phyloP scores from a whole-genome alignment of 345 rosid genomes.

The Salix brachista region DNA sequence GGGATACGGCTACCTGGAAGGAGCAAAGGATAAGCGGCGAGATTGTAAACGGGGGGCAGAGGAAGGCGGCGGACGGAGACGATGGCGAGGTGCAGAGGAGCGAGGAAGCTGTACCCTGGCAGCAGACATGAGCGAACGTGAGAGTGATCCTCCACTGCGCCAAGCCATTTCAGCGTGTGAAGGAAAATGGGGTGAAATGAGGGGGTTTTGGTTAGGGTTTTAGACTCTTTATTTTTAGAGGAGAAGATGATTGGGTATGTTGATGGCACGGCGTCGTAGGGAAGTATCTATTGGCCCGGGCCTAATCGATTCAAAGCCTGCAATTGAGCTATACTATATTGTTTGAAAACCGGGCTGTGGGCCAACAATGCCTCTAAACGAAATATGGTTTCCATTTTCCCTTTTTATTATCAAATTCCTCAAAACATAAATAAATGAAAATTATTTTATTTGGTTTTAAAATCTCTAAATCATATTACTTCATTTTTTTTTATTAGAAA shows the following conservation, averaged over 20 bases:
- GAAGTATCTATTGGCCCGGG: background rate
- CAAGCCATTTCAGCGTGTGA: slow-evolving; percentile 34
- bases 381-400: background rate
- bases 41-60: slow-evolving; percentile 51
- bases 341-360: background rate
- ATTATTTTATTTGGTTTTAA: no score
- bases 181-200: rapidly evolving
- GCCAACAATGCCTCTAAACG: background rate
- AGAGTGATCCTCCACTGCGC: slow-evolving; percentile 44
- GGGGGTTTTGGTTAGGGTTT: slow-evolving; percentile 17
- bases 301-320: background rate
- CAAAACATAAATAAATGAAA: no score
- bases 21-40: slow-evolving; percentile 56
- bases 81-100: slow-evolving; percentile 52
- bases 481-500: no score
- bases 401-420: background rate
- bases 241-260: background rate
- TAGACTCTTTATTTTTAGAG: background rate
- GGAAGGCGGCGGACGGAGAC: slow-evolving; percentile 57
- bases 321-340: background rate
- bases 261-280: background rate
- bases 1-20: slow-evolving; percentile 46
- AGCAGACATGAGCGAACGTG: slow-evolving; percentile 41
- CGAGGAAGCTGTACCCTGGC: slow-evolving; percentile 64
- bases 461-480: no score